These are phyloP conservation scores for Dictyostelium discoideum DNA, from an alignment of 78 protist species.

Conservation along the genomic window dicty_2.7 NC_007089.4:5958001-5958500, in stretches of 20 bases:
- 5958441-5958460: constrained; percentile 22
- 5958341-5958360: neutral
- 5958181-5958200: neutral
- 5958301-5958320: neutral
- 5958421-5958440: neutral
- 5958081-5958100: neutral
- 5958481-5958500: neutral
- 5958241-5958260: neutral
- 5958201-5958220: neutral
- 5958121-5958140: neutral
- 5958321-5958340: neutral
- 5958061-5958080: neutral
- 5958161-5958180: neutral
- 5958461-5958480: neutral
- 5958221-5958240: neutral
- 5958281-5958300: neutral
- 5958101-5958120: neutral
- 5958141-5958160: neutral
- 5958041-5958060: no score
- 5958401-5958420: constrained; percentile 41
- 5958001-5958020: neutral
- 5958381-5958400: neutral
- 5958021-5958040: neutral
- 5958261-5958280: neutral
- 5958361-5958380: constrained; percentile 48